These are phyloP conservation scores for Obelidium mucronatum DNA, from an alignment of 192 early-diverging fungal species.

Conservation along the genomic window DNA sequence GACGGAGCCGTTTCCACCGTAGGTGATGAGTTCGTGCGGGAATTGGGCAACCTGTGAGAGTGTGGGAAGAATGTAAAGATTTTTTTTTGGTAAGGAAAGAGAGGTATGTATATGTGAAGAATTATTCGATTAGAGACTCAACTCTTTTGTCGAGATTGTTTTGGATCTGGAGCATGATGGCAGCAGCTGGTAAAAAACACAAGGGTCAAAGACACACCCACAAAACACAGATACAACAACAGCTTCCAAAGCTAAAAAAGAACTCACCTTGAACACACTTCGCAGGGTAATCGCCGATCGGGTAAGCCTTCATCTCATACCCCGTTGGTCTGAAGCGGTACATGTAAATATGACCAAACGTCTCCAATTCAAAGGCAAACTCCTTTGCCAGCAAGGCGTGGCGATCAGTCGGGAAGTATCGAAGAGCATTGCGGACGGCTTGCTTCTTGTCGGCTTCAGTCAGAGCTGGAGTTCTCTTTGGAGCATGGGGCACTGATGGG, in stretches of 20 bases:
- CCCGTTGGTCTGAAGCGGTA: slow-evolving; percentile 28
- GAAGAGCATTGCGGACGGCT: slow-evolving; percentile 31
- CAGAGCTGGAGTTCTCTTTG: slow-evolving; percentile 31
- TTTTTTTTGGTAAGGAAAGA: neutral
- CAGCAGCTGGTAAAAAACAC: slow-evolving; percentile 13
- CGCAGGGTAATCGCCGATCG: slow-evolving; percentile 31
- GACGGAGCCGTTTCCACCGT: slow-evolving; percentile 41
- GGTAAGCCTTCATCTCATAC: slow-evolving; percentile 39
- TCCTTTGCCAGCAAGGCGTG: slow-evolving; percentile 33
- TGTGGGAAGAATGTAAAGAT: neutral
- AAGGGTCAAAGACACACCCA: neutral
- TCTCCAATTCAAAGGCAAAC: slow-evolving; percentile 23
- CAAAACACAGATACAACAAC: neutral
- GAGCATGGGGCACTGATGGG: slow-evolving; percentile 37
- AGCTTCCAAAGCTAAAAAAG: too few species aligned
- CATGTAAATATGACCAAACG: slow-evolving; percentile 38
- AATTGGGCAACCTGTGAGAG: slow-evolving; percentile 39
- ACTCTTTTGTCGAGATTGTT: slow-evolving; percentile 33
- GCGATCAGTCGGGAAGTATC: slow-evolving; percentile 29
- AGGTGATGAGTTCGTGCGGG: slow-evolving; percentile 41
- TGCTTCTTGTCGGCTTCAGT: slow-evolving; percentile 31
- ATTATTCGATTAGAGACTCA: neutral
- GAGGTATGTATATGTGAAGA: neutral
- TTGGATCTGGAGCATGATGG: slow-evolving; percentile 34
- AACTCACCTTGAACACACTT: slow-evolving; percentile 25